phyloP scores from a whole-genome alignment of 768 basidiomycete genomes.

The Termitomyces sp. region DNA sequence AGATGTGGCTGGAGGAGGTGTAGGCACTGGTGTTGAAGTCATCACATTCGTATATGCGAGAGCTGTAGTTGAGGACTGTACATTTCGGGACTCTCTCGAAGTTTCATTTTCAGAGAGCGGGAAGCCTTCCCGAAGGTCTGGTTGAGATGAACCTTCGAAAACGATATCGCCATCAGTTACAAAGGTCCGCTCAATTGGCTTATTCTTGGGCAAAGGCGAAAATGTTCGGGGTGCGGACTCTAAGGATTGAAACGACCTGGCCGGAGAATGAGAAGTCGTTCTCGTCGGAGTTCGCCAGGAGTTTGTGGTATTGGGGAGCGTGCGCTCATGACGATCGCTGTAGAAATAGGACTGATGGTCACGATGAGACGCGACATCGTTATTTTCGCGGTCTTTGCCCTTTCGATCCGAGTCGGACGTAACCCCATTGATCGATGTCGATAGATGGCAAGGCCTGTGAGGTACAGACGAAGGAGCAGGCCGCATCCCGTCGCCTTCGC shows the following conservation, averaged over 20 bases:
- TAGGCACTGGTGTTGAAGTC: neutral
- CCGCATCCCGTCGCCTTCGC: neutral
- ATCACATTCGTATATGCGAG: neutral
- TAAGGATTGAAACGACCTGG: constrained; percentile 9
- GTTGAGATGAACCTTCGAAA: constrained; percentile 12
- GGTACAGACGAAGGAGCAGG: constrained; percentile 3
- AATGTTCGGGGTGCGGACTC: constrained; percentile 13
- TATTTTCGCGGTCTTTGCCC: constrained; percentile 2
- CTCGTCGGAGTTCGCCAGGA: constrained; percentile 3
- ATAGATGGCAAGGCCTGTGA: neutral
- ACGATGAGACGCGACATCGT: neutral
- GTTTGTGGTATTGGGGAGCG: neutral
- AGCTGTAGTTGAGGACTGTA: neutral
- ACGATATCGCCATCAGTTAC: constrained; percentile 11
- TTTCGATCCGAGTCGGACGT: neutral
- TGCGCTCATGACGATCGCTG: neutral
- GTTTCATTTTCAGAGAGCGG: constrained; percentile 9
- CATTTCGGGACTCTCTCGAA: neutral
- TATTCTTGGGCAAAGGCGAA: neutral
- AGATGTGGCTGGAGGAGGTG: neutral
- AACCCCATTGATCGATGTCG: neutral
- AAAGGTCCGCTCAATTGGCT: constrained; percentile 5
- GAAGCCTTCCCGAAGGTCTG: constrained; percentile 13
- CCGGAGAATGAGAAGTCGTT: constrained; percentile 11
- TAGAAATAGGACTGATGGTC: neutral